Percentiles rank a stretch among this genome's conserved stretches.
phyloP scores from a whole-genome alignment of 1,284 basidiomycete genomes.

The Crepidotus sp. region DNA sequence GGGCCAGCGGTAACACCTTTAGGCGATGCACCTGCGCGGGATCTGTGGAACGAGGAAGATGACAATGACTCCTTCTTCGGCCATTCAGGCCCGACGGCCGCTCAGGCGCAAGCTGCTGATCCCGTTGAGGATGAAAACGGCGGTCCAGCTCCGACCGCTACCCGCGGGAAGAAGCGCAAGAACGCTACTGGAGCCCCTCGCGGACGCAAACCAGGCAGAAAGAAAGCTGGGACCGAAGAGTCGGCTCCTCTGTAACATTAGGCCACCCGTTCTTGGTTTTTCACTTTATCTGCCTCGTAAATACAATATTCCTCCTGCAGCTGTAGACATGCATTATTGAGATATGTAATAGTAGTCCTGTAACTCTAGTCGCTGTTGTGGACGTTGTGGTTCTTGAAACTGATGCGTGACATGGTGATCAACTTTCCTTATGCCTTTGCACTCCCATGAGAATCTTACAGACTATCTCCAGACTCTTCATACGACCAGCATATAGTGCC shows the following conservation, averaged over 20 bases:
- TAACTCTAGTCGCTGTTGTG: background rate
- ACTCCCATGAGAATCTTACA: slow-evolving; percentile 20
- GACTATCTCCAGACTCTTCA: slow-evolving; percentile 7
- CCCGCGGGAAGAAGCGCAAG: slow-evolving; percentile 39
- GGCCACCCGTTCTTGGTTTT: slow-evolving; percentile 1
- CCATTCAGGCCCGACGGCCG: slow-evolving; percentile 29
- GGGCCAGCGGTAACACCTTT: slow-evolving; percentile 33
- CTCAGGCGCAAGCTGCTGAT: slow-evolving; percentile 2
- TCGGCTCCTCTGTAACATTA: background rate
- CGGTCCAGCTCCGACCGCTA: slow-evolving; percentile 21
- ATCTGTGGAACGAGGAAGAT: slow-evolving; percentile 76
- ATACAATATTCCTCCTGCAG: slow-evolving; percentile 8
- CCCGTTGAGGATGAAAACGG: slow-evolving; percentile 29
- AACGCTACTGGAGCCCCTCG: slow-evolving; percentile 31
- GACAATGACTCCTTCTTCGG: slow-evolving; percentile 80
- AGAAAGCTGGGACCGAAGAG: slow-evolving; percentile 12
- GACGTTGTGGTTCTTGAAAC: background rate
- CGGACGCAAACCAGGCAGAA: slow-evolving; percentile 34
- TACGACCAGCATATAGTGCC: slow-evolving; percentile 9
- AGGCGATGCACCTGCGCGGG: slow-evolving; percentile 41
- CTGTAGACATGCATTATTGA: slow-evolving; percentile 16
- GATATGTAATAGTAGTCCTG: slow-evolving; percentile 11
- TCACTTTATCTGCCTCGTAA: slow-evolving; percentile 2
- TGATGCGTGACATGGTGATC: background rate
- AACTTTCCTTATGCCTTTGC: slow-evolving; percentile 2